Evolutionary conservation across 306 rosid genomes (phyloP).

Genomic region (Ceratonia siliqua): DNA sequence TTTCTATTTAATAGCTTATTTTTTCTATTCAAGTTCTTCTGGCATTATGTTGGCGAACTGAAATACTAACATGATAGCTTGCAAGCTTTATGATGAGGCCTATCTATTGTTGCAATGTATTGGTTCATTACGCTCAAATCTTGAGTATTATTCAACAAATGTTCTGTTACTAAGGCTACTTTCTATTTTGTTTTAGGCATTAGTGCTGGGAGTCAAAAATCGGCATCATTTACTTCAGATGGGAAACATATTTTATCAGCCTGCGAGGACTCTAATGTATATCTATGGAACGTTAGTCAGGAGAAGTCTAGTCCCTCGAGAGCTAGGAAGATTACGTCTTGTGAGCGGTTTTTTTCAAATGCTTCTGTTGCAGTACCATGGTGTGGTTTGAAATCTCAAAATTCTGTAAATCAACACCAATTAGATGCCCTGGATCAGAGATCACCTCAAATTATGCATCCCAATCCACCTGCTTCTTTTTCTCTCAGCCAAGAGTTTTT

Average conservation of each 20-base stretch:
- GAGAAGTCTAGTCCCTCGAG: slow-evolving; percentile 9
- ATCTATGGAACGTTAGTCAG: slow-evolving; percentile 54
- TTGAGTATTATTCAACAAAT: neutral
- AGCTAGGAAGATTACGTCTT: slow-evolving; percentile 27
- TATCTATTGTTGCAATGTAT: neutral
- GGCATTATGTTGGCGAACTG: neutral
- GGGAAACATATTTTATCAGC: slow-evolving; percentile 72
- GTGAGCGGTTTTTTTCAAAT: slow-evolving; percentile 29
- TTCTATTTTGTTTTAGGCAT: slow-evolving; percentile 41
- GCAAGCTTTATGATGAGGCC: neutral
- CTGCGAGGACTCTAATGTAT: slow-evolving; percentile 62
- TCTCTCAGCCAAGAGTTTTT: slow-evolving; percentile 54
- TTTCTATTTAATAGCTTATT: neutral
- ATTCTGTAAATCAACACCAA: slow-evolving; percentile 29
- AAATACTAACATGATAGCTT: neutral
- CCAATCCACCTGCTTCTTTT: slow-evolving; percentile 48
- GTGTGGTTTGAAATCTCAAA: slow-evolving; percentile 32
- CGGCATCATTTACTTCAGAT: slow-evolving; percentile 61
- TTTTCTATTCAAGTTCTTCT: neutral
- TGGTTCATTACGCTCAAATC: neutral
- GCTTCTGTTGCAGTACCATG: slow-evolving; percentile 39
- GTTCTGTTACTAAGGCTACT: slow-evolving; percentile 10
- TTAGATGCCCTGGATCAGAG: slow-evolving; percentile 29
- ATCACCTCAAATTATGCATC: slow-evolving; percentile 34
- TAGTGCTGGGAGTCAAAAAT: slow-evolving; percentile 44